phyloP scores from a whole-genome alignment of 495 filamentous ascomycete species.

The Lentithecium fluviatile region DNA sequence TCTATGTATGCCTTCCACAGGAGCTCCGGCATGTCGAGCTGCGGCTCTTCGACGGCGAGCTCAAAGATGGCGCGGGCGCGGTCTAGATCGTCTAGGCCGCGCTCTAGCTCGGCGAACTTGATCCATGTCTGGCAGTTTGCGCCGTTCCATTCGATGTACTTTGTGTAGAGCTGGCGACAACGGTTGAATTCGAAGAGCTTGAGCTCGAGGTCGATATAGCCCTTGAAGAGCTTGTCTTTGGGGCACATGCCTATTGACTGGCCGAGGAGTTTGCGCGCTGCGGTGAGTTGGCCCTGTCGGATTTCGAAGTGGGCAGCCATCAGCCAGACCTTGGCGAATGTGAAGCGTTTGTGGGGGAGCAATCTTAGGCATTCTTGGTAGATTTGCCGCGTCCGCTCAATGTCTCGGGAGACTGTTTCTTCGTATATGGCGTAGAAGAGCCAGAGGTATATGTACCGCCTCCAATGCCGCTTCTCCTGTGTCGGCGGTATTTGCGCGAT shows the following conservation, averaged over 20 bases:
- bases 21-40: conserved; percentile 95
- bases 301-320: conserved; percentile 91
- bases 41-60: conserved; percentile 76
- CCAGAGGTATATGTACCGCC: conserved; percentile 96
- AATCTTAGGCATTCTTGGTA: conserved; percentile 84
- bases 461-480: conserved; percentile 96
- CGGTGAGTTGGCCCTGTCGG: conserved; percentile 73
- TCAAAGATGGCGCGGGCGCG: conserved; percentile 90
- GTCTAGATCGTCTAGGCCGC: conserved; percentile 83
- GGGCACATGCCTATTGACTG: conserved; percentile 90
- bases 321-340: conserved; percentile 95
- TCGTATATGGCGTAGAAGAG: conserved; percentile 96
- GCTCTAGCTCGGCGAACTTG: conserved; percentile 87
- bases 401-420: conserved; percentile 78
- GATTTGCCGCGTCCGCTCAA: conserved; percentile 79
- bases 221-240: conserved; percentile 91
- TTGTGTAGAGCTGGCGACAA: conserved; percentile 88
- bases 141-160: conserved; percentile 86
- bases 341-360: conserved; percentile 95
- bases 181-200: conserved; percentile 89
- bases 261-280: conserved; percentile 84
- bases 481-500: conserved; percentile 95
- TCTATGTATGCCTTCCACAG: conserved; percentile 98
- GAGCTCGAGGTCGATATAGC: conserved; percentile 87
- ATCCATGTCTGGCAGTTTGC: conserved; percentile 93